Evolutionary conservation across 2,329 filamentous ascomycete genomes (phyloP).

Genomic region (Colletotrichum euphorbiae): DNA sequence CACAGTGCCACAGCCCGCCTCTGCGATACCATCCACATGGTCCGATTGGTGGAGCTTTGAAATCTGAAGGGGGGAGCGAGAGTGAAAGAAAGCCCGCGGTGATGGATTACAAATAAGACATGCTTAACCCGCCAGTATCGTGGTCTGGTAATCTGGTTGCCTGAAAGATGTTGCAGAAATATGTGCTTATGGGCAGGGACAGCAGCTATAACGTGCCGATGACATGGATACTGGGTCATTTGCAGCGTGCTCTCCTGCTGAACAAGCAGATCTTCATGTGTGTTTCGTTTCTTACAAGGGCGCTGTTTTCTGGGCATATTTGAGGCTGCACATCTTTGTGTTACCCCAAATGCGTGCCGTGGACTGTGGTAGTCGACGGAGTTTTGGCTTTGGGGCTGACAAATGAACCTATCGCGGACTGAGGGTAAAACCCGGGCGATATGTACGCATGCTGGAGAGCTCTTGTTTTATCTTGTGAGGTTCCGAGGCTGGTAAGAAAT

Average conservation of each 20-base stretch:
- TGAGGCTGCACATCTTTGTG: neutral
- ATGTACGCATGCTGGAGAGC: no score
- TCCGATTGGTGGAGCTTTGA: neutral
- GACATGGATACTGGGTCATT: no score
- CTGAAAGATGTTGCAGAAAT: neutral
- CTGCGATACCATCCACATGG: neutral
- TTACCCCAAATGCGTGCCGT: neutral
- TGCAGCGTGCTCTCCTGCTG: no score
- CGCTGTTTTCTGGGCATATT: no score
- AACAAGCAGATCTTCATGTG: no score
- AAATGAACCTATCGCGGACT: neutral
- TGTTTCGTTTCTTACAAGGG: no score
- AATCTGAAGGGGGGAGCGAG: neutral
- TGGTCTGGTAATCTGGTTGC: neutral
- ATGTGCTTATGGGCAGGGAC: no score
- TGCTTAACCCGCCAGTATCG: neutral
- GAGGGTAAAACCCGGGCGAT: neutral
- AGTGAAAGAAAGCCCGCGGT: neutral
- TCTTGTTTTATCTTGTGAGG: no score
- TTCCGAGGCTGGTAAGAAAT: no score
- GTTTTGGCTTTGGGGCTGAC: neutral
- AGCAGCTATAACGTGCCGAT: no score
- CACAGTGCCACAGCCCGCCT: neutral
- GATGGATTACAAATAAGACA: constrained; percentile 14
- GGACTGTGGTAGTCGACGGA: neutral